A percentile compares a stretch with the other conserved stretches of the same genome.
Conservation (phyloP, 225 moss, liverwort and hornwort species). For the Lunularia cruciata region DNA sequence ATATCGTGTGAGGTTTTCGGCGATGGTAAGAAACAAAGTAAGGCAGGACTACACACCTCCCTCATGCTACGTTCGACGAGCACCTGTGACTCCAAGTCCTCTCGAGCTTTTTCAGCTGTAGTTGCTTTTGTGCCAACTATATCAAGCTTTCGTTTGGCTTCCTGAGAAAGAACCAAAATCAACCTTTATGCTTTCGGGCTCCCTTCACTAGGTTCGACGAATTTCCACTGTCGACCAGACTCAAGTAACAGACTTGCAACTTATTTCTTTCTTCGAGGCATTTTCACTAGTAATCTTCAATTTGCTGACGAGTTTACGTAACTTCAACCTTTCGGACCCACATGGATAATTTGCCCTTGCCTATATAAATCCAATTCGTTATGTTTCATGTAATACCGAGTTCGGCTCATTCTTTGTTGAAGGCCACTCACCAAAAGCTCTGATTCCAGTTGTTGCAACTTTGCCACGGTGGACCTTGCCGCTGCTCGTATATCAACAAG, state of each 20-base stretch:
- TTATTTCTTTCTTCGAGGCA: no score
- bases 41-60: constrained; percentile 22
- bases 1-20: no score
- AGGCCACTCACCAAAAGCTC: constrained; percentile 28
- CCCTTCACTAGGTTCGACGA: no score
- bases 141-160: constrained; percentile 28
- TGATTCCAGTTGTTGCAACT: constrained; percentile 26
- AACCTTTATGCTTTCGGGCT: not conserved
- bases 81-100: constrained; percentile 26
- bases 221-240: no score
- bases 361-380: no score
- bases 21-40: not conserved
- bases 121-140: constrained; percentile 23
- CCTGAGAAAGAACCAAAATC: constrained; percentile 21
- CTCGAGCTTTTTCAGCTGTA: constrained; percentile 22
- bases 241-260: no score
- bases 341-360: no score
- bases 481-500: constrained; percentile 25
- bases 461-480: constrained; percentile 11
- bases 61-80: constrained; percentile 29
- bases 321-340: no score
- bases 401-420: no score
- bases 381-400: no score
- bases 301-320: no score
- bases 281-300: no score